Percentiles rank a stretch among this genome's conserved stretches.
phyloP scores from a whole-genome alignment of 2,329 filamentous ascomycete species.

The Chaetomiaceae sp. region DNA sequence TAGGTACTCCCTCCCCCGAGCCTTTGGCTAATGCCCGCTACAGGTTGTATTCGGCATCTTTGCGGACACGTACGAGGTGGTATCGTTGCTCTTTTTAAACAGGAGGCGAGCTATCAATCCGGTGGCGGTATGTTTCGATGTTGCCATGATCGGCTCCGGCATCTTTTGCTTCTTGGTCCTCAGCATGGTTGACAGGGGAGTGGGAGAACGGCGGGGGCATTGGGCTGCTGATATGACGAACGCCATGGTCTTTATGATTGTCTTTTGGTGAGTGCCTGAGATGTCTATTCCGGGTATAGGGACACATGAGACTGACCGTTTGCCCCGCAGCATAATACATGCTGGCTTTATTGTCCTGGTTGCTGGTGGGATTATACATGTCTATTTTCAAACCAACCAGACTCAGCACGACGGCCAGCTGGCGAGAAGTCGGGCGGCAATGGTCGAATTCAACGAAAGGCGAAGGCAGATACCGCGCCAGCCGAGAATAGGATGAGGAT shows the following conservation, averaged over 20 bases:
- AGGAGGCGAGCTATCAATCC: slow-evolving; percentile 21
- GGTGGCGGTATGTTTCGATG: slow-evolving; percentile 18
- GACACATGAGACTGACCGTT: neutral
- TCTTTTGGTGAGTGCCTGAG: slow-evolving; percentile 18
- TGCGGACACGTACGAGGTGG: slow-evolving; percentile 20
- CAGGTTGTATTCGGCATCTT: slow-evolving; percentile 18
- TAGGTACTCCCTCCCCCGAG: neutral
- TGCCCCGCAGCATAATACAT: slow-evolving; percentile 17
- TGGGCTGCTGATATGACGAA: slow-evolving; percentile 22
- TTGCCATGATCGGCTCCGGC: slow-evolving; percentile 16
- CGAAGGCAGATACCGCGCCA: neutral
- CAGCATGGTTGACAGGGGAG: slow-evolving; percentile 16
- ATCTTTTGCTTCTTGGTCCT: slow-evolving; percentile 25
- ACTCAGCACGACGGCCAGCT: neutral
- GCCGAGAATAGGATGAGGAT: neutral
- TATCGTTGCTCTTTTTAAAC: slow-evolving; percentile 19
- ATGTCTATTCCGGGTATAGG: too few relatives aligned
- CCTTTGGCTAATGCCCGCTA: neutral
- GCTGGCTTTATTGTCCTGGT: slow-evolving; percentile 17
- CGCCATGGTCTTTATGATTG: slow-evolving; percentile 27
- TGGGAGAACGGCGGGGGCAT: neutral
- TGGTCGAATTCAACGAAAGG: slow-evolving; percentile 19
- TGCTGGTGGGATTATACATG: slow-evolving; percentile 12
- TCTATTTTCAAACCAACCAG: slow-evolving; percentile 1
- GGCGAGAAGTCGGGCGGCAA: slow-evolving; percentile 16